These are phyloP conservation scores for Penicillium silybi DNA, from an alignment of 495 filamentous ascomycete genomes.

Conservation along the genomic window DNA sequence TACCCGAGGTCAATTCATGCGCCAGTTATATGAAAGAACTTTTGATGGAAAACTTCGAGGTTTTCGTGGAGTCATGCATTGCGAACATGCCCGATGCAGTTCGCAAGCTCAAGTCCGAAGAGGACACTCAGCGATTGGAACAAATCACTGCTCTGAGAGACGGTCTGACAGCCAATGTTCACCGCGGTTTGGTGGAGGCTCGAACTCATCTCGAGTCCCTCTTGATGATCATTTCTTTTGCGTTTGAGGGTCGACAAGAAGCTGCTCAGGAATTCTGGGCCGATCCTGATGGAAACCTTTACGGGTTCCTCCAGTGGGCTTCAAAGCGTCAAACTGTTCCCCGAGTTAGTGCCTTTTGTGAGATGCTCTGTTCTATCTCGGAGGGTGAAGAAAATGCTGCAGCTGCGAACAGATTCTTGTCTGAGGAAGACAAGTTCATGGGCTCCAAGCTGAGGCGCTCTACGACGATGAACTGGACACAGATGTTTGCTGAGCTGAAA, in stretches of 20 bases:
- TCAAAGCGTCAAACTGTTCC: constrained; percentile 89
- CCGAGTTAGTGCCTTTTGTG: constrained; percentile 89
- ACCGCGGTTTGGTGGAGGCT: constrained; percentile 46
- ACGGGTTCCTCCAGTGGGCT: constrained; percentile 93
- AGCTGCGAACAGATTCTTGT: constrained; percentile 79
- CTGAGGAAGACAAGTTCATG: constrained; percentile 74
- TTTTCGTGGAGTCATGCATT: constrained; percentile 84
- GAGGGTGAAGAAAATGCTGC: constrained; percentile 73
- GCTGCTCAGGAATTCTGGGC: constrained; percentile 85
- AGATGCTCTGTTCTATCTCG: constrained; percentile 85
- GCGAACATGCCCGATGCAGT: constrained; percentile 92
- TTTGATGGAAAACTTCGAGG: constrained; percentile 76
- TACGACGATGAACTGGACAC: constrained; percentile 79
- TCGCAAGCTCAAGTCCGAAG: constrained; percentile 77
- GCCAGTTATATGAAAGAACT: constrained; percentile 60
- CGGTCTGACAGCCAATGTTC: constrained; percentile 42
- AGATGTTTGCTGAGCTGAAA: constrained; percentile 86
- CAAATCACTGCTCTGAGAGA: constrained; percentile 52
- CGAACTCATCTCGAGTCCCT: constrained; percentile 86
- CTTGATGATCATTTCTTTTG: constrained; percentile 83
- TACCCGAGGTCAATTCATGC: constrained; percentile 58
- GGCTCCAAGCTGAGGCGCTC: constrained; percentile 73
- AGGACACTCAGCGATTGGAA: constrained; percentile 79
- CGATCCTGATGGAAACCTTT: constrained; percentile 82
- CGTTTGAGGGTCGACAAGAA: constrained; percentile 79